Percentiles rank a stretch among this genome's conserved stretches.
phyloP scores from a whole-genome alignment of 2,329 filamentous ascomycete genomes.

The Cercospora janseana region DNA sequence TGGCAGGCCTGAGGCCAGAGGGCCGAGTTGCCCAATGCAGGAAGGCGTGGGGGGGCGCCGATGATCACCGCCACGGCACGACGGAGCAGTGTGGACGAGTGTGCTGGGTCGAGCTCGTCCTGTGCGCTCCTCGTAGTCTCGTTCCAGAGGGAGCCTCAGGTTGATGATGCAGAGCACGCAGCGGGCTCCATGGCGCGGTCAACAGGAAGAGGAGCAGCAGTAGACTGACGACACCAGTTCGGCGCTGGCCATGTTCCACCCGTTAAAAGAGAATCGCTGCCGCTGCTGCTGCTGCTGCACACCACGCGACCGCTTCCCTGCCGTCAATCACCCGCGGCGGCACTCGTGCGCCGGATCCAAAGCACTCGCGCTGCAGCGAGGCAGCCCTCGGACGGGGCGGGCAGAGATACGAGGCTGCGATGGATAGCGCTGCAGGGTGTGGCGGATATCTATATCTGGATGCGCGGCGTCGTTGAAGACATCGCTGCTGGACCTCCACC shows the following conservation, averaged over 20 bases:
- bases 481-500: neutral
- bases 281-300: neutral
- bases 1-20: neutral
- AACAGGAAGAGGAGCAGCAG: neutral
- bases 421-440: too few species aligned
- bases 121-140: too few species aligned
- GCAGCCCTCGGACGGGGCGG: neutral
- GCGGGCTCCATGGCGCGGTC: neutral
- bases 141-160: neutral
- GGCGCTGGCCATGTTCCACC: neutral
- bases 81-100: neutral
- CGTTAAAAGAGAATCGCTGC: neutral
- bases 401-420: slow-evolving; percentile 11
- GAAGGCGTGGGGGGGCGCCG: neutral
- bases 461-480: too few species aligned
- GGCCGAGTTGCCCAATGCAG: slow-evolving; percentile 2
- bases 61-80: neutral
- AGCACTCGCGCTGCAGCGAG: too few species aligned
- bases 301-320: slow-evolving; percentile 11
- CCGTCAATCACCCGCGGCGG: slow-evolving; percentile 4
- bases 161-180: neutral
- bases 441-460: neutral
- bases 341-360: neutral
- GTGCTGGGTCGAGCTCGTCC: neutral
- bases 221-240: neutral